phyloP scores from a whole-genome alignment of 139 green algal species.

The Gonium pectorale region DNA sequence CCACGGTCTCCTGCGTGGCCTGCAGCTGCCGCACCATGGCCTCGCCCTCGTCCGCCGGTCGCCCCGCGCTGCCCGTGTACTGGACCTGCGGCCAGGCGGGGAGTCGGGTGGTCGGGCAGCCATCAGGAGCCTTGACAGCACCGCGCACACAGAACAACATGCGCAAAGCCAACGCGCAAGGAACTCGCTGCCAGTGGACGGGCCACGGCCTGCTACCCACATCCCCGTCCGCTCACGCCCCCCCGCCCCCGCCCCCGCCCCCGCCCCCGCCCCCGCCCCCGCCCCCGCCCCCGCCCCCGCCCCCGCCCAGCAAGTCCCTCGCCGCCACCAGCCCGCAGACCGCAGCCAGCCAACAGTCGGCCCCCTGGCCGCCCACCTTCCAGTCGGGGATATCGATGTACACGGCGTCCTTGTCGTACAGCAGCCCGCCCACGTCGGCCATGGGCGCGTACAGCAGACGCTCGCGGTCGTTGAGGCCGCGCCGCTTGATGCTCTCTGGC shows the following conservation, averaged over 20 bases:
- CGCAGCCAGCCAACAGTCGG: too few relatives aligned
- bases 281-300: too few relatives aligned
- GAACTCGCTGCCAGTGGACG: too few relatives aligned
- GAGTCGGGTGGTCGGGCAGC: too few relatives aligned
- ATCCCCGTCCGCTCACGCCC: too few relatives aligned
- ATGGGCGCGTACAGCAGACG: slow-evolving; percentile 97
- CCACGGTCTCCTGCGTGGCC: slow-evolving; percentile 69
- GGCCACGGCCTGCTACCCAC: too few relatives aligned
- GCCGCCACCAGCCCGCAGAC: too few relatives aligned
- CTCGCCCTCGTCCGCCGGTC: slow-evolving; percentile 70
- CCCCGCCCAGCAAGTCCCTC: too few relatives aligned
- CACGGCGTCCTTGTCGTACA: slow-evolving; percentile 97
- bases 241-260: too few relatives aligned
- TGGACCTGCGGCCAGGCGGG: slow-evolving; percentile 80
- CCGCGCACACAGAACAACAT: too few relatives aligned
- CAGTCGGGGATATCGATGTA: slow-evolving; percentile 98
- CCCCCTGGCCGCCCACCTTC: slow-evolving; percentile 74
- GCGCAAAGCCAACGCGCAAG: too few relatives aligned
- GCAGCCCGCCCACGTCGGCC: slow-evolving; percentile 93
- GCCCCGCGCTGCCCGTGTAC: slow-evolving; percentile 55
- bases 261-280: neutral
- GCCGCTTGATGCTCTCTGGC: slow-evolving; percentile 80
- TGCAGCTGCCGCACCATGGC: slow-evolving; percentile 92
- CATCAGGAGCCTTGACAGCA: too few relatives aligned
- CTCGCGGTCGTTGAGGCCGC: slow-evolving; percentile 88